Evolutionary conservation across 2,329 filamentous ascomycete genomes (phyloP).

Genomic region (Fonsecaea monophora): DNA sequence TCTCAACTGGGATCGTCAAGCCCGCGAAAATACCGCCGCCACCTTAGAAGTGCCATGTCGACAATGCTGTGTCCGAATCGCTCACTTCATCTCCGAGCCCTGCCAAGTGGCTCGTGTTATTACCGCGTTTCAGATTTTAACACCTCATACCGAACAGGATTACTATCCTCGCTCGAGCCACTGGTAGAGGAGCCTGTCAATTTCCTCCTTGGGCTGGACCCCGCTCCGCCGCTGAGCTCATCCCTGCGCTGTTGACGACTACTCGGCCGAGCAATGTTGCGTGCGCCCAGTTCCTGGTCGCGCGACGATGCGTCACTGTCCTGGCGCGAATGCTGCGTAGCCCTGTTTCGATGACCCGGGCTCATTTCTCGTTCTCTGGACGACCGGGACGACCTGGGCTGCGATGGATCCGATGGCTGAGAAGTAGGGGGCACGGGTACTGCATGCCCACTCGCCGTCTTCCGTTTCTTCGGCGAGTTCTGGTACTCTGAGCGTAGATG

Average conservation of each 20-base stretch:
- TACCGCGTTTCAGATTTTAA: slow-evolving; percentile 37
- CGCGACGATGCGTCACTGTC: slow-evolving; percentile 67
- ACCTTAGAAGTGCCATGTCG: slow-evolving; percentile 12
- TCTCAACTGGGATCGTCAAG: background rate
- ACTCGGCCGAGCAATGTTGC: slow-evolving; percentile 38
- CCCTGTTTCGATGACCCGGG: slow-evolving; percentile 62
- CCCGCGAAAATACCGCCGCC: slow-evolving; percentile 12
- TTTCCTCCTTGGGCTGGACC: slow-evolving; percentile 33
- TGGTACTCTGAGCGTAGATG: slow-evolving; percentile 65
- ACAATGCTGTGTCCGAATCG: slow-evolving; percentile 16
- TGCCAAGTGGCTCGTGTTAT: slow-evolving; percentile 21
- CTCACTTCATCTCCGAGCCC: slow-evolving; percentile 34
- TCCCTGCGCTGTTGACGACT: slow-evolving; percentile 41
- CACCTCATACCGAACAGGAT: slow-evolving; percentile 35
- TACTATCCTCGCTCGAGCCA: slow-evolving; percentile 35
- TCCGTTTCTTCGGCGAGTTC: slow-evolving; percentile 85
- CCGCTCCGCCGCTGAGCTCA: slow-evolving; percentile 34
- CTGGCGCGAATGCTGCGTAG: slow-evolving; percentile 67
- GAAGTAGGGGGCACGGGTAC: slow-evolving; percentile 59
- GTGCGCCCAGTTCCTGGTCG: slow-evolving; percentile 35
- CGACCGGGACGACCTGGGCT: slow-evolving; percentile 61
- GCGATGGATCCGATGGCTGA: slow-evolving; percentile 56
- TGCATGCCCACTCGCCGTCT: slow-evolving; percentile 66
- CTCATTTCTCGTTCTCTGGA: slow-evolving; percentile 58
- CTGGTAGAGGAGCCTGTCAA: slow-evolving; percentile 33